Percentiles rank a stretch among this genome's conserved stretches.
Evolutionary conservation across 2,329 filamentous ascomycete species (phyloP).

Genomic region (Neurospora sp.): DNA sequence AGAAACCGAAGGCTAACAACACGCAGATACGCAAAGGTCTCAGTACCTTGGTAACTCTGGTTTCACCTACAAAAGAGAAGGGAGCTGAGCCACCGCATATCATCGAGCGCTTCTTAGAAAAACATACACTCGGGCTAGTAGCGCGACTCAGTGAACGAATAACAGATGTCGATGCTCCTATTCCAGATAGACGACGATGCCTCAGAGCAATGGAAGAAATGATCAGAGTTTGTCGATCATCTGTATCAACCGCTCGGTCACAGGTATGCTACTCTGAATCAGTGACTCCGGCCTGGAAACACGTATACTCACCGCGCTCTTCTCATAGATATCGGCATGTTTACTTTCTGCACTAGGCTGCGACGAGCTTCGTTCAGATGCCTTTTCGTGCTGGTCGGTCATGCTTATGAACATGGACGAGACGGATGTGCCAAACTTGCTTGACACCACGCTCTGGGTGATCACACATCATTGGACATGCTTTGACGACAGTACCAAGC

Average conservation of each 20-base stretch:
- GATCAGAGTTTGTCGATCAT: constrained; percentile 63
- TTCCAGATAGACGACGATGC: constrained; percentile 63
- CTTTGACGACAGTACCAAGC: constrained; percentile 52
- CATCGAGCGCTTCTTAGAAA: constrained; percentile 67
- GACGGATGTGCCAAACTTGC: constrained; percentile 66
- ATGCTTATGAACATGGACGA: constrained; percentile 66
- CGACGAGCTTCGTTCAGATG: constrained; percentile 62
- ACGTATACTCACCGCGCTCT: constrained; percentile 15
- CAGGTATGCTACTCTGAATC: constrained; percentile 48
- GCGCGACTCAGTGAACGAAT: constrained; percentile 69
- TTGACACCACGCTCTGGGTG: constrained; percentile 85
- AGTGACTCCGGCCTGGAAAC: not conserved
- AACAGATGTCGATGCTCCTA: constrained; percentile 54
- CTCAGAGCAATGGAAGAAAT: constrained; percentile 82
- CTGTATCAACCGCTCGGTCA: constrained; percentile 70
- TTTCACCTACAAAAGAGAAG: constrained; percentile 15
- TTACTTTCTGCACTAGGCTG: constrained; percentile 73
- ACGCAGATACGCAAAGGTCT: constrained; percentile 38
- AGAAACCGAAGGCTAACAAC: constrained; percentile 16
- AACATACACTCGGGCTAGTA: constrained; percentile 79
- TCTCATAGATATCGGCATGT: constrained; percentile 71
- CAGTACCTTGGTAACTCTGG: constrained; percentile 30
- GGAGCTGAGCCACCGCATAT: constrained; percentile 42
- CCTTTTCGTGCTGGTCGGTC: constrained; percentile 75
- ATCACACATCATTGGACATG: constrained; percentile 69